phyloP scores from a whole-genome alignment of 2,329 filamentous ascomycete species.

The Fusarium nodosum region DNA sequence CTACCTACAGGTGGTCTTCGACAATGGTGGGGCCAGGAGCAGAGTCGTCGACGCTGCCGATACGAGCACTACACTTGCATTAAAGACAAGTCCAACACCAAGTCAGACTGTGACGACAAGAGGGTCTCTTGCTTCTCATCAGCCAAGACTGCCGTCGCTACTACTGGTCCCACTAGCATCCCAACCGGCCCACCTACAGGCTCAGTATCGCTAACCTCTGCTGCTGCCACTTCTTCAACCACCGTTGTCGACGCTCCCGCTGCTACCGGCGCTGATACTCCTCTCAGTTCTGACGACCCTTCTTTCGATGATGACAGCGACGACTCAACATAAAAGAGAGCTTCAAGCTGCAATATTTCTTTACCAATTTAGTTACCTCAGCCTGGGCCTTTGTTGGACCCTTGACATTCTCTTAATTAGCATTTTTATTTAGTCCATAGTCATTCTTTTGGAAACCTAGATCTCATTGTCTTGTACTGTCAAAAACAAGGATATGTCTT shows the following conservation, averaged over 20 bases:
- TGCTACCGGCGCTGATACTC: background rate
- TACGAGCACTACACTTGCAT: background rate
- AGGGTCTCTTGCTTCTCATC: background rate
- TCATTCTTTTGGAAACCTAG: background rate
- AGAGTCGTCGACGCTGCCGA: constrained; percentile 3
- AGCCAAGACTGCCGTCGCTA: background rate
- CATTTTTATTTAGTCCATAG: too few relatives aligned
- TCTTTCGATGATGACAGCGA: constrained; percentile 4
- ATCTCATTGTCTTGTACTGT: background rate
- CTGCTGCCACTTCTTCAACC: background rate
- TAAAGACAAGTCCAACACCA: background rate
- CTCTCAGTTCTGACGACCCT: constrained; percentile 3
- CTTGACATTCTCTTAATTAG: background rate
- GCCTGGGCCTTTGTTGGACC: background rate
- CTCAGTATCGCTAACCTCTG: background rate
- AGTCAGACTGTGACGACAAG: background rate
- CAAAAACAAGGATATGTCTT: constrained; percentile 1
- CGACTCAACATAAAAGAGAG: background rate
- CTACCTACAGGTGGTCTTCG: background rate
- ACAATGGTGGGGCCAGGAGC: constrained; percentile 13
- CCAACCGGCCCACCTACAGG: background rate
- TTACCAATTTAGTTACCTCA: background rate
- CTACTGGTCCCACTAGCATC: background rate
- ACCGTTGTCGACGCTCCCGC: background rate
- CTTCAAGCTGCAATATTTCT: background rate